phyloP scores from a whole-genome alignment of 177 flowering plant species.

The Tripterygium wilfordii region DNA sequence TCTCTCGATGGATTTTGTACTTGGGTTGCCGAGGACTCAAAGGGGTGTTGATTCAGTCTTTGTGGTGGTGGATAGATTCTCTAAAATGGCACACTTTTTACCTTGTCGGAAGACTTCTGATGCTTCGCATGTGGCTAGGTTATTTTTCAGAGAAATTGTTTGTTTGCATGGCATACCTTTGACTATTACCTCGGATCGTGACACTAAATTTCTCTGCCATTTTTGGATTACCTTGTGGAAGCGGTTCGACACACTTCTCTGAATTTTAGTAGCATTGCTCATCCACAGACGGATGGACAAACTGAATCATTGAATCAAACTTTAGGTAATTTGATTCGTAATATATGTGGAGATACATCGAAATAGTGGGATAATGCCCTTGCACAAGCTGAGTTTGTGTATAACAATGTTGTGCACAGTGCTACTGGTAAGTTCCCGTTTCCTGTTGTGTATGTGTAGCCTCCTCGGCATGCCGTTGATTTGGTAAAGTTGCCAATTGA shows the following conservation, averaged over 20 bases:
- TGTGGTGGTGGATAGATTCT: slow-evolving; percentile 6
- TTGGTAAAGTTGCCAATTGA: not conserved
- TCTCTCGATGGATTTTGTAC: slow-evolving; percentile 8
- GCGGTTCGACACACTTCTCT: not conserved
- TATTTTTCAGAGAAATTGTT: not conserved
- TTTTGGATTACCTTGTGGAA: slow-evolving; percentile 6
- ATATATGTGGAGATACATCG: not conserved
- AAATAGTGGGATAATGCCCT: not conserved
- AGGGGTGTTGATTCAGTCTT: slow-evolving; percentile 4
- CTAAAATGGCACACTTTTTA: slow-evolving; percentile 8
- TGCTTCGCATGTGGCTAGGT: slow-evolving; percentile 1
- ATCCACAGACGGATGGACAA: slow-evolving; percentile 8
- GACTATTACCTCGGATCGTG: slow-evolving; percentile 1
- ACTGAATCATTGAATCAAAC: slow-evolving; percentile 4
- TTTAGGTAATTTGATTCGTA: slow-evolving; percentile 2
- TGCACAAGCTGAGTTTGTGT: not conserved
- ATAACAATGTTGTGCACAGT: not conserved
- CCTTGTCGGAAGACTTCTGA: not conserved
- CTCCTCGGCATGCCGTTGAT: not conserved
- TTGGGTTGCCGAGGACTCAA: slow-evolving; percentile 2
- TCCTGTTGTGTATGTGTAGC: not conserved
- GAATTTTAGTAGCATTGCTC: not conserved
- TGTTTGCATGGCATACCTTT: slow-evolving; percentile 1
- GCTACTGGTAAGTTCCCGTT: too few species aligned
- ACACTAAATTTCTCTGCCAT: not conserved